Conservation (phyloP, 129 eudicot genomes). For the Ambrosia artemisiifolia region DNA sequence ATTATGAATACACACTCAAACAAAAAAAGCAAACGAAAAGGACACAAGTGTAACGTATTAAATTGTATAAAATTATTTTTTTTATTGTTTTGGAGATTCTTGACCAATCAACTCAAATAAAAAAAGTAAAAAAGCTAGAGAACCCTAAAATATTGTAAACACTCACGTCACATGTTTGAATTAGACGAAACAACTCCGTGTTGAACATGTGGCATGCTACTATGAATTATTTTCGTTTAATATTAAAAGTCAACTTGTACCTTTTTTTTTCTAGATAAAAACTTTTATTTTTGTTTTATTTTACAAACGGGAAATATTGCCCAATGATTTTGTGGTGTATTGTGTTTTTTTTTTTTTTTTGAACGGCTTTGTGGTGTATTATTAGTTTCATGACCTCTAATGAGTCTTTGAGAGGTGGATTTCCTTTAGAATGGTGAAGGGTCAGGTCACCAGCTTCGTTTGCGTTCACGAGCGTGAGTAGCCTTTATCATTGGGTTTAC, state of each 20-base stretch:
- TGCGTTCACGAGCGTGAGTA: too few relatives aligned
- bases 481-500: too few relatives aligned
- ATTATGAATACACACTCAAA: not conserved
- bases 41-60: conserved; percentile 8
- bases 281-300: not conserved
- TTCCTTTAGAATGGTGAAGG: too few relatives aligned
- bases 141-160: not conserved
- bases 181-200: conserved; percentile 13
- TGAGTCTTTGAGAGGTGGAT: too few relatives aligned
- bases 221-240: not conserved
- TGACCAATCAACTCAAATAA: not conserved
- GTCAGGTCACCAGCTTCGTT: too few relatives aligned
- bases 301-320: not conserved
- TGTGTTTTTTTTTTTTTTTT: too few relatives aligned
- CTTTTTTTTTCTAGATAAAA: not conserved
- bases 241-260: conserved; percentile 25
- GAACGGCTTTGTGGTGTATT: too few relatives aligned
- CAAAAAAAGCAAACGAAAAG: conserved; percentile 1
- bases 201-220: conserved; percentile 27
- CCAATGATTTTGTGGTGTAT: too few relatives aligned
- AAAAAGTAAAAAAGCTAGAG: not conserved
- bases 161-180: conserved; percentile 31
- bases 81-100: not conserved
- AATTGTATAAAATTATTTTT: not conserved
- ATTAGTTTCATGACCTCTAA: too few relatives aligned